These are phyloP conservation scores for Chlorella sp. DNA, from an alignment of 139 green algal genomes.

Conservation along the genomic window DNA sequence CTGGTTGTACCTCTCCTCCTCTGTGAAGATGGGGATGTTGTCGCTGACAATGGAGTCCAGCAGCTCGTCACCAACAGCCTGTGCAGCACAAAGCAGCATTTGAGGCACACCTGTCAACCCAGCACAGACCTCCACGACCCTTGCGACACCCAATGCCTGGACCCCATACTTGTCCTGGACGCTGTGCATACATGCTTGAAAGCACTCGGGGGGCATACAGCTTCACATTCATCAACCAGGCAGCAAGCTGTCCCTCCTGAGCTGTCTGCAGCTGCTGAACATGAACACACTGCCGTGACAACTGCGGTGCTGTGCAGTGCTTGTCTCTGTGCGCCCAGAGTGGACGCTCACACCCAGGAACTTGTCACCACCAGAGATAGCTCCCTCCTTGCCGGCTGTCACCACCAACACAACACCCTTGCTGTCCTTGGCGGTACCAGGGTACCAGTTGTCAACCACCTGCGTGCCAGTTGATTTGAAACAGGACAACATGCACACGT, in stretches of 20 bases:
- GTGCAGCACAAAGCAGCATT: background rate
- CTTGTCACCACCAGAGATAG: slow-evolving; percentile 75
- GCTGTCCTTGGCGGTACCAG: slow-evolving; percentile 63
- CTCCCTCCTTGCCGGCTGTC: slow-evolving; percentile 90
- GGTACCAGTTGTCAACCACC: slow-evolving; percentile 85
- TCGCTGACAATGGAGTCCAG: slow-evolving; percentile 83
- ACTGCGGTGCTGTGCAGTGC: too few species aligned
- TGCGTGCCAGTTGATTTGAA: slow-evolving; percentile 16
- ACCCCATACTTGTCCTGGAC: too few species aligned
- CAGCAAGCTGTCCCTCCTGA: too few species aligned
- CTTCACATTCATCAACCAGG: too few species aligned
- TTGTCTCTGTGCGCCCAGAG: too few species aligned
- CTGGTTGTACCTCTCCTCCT: slow-evolving; percentile 93
- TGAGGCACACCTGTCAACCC: background rate
- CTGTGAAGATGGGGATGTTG: slow-evolving; percentile 92
- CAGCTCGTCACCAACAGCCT: slow-evolving; percentile 84
- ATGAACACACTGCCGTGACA: too few species aligned
- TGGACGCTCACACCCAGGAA: slow-evolving; percentile 79
- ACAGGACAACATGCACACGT: too few species aligned
- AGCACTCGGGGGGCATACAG: too few species aligned
- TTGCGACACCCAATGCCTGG: too few species aligned
- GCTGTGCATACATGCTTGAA: too few species aligned
- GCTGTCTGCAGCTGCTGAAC: too few species aligned
- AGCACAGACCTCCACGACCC: too few species aligned
- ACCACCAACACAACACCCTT: slow-evolving; percentile 92